Conservation (phyloP, 371 early-diverging fungal genomes). For the Mortierella sp. region DNA sequence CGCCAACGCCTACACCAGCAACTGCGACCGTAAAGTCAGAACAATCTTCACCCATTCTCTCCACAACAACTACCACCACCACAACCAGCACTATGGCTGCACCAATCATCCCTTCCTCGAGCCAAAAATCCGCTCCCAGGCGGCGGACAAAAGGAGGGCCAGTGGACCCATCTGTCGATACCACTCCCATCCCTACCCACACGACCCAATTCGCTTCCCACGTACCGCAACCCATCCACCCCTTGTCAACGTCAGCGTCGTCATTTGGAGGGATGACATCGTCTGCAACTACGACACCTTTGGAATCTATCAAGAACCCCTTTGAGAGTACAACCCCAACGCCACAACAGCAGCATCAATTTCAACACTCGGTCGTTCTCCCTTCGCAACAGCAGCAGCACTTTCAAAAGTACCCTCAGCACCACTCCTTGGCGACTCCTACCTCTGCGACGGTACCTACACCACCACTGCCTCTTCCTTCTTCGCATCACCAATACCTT, state of each 20-base stretch:
- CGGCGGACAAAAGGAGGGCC: background rate
- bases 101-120: background rate
- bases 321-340: no score
- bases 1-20: background rate
- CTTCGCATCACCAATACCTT: background rate
- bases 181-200: background rate
- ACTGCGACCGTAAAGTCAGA: background rate
- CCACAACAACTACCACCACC: background rate
- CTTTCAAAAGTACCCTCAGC: background rate
- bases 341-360: background rate
- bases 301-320: background rate
- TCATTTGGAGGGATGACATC: no score
- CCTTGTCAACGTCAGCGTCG: background rate
- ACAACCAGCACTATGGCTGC: no score
- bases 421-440: conserved; percentile 7
- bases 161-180: background rate
- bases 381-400: background rate
- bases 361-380: background rate
- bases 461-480: background rate
- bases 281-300: background rate
- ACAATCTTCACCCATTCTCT: background rate
- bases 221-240: background rate
- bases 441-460: conserved; percentile 2
- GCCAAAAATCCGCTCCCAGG: background rate
- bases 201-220: background rate